phyloP scores from a whole-genome alignment of 768 basidiomycete species.

The Tylopilus cervinicoccineus region DNA sequence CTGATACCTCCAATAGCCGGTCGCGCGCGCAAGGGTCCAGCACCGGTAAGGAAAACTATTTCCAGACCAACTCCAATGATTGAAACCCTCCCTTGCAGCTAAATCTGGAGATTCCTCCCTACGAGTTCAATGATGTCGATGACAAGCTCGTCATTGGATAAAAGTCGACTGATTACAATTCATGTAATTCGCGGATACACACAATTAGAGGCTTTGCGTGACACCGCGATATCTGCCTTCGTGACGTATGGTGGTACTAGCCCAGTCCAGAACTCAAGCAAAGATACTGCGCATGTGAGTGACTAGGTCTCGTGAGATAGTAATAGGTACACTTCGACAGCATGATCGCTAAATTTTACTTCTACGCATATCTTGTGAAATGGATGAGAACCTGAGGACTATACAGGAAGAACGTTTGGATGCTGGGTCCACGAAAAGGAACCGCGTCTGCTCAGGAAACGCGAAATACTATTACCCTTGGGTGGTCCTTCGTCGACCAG shows the following conservation, averaged over 20 bases:
- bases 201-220: constrained; percentile 22
- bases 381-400: neutral
- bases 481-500: constrained; percentile 9
- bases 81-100: constrained; percentile 43
- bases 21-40: constrained; percentile 93
- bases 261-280: neutral
- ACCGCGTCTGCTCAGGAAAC: constrained; percentile 17
- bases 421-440: constrained; percentile 7
- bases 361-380: neutral
- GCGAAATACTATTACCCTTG: constrained; percentile 17
- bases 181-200: constrained; percentile 18
- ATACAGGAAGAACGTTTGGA: constrained; percentile 2
- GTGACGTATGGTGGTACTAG: neutral
- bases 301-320: neutral
- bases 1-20: constrained; percentile 55
- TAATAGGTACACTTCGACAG: neutral
- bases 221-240: neutral
- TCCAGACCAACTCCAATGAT: neutral
- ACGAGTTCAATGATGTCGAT: constrained; percentile 85
- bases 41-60: constrained; percentile 61
- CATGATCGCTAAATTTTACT: neutral
- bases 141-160: constrained; percentile 87
- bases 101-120: constrained; percentile 90
- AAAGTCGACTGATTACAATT: constrained; percentile 5
- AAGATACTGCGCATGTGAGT: neutral